These are phyloP conservation scores for Colletotrichum lupini DNA, from an alignment of 2,329 filamentous ascomycete species.

Conservation along the genomic window DNA sequence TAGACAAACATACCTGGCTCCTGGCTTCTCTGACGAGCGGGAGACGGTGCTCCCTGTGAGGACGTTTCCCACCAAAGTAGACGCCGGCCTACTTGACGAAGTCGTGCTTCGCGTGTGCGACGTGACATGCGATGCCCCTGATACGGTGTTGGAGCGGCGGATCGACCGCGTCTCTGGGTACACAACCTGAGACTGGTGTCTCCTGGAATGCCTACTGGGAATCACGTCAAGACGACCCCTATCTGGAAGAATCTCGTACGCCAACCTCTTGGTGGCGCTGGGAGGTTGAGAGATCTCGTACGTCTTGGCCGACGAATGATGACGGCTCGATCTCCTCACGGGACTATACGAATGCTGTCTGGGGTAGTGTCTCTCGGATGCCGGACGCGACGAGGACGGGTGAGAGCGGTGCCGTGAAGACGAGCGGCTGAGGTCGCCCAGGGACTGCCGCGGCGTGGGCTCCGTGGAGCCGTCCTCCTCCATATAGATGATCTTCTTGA, in stretches of 20 bases:
- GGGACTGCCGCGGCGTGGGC: conserved; percentile 9
- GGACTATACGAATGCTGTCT: conserved; percentile 24
- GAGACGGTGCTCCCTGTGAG: conserved; percentile 18
- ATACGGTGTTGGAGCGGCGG: conserved; percentile 31
- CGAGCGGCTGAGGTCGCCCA: conserved; percentile 23
- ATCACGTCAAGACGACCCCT: conserved; percentile 5
- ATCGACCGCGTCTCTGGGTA: conserved; percentile 18
- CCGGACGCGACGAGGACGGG: conserved; percentile 31
- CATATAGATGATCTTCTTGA: conserved; percentile 28
- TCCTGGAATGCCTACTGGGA: conserved; percentile 20
- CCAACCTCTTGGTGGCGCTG: conserved; percentile 22
- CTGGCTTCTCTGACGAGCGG: conserved; percentile 40
- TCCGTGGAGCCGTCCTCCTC: conserved; percentile 28
- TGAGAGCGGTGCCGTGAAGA: conserved; percentile 29
- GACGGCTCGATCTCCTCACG: conserved; percentile 17
- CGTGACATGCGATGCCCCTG: conserved; percentile 34
- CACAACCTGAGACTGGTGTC: conserved; percentile 18
- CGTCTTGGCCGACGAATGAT: conserved; percentile 8
- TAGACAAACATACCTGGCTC: conserved; percentile 41
- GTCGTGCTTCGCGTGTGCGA: conserved; percentile 35
- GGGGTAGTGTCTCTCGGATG: conserved; percentile 28
- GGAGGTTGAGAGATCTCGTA: conserved; percentile 20
- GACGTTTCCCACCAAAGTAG: conserved; percentile 23
- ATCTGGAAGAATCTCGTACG: background rate
- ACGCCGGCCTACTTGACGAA: conserved; percentile 29